These are phyloP conservation scores for Sindora glabra DNA, from an alignment of 306 rosid species.

Conservation along the genomic window DNA sequence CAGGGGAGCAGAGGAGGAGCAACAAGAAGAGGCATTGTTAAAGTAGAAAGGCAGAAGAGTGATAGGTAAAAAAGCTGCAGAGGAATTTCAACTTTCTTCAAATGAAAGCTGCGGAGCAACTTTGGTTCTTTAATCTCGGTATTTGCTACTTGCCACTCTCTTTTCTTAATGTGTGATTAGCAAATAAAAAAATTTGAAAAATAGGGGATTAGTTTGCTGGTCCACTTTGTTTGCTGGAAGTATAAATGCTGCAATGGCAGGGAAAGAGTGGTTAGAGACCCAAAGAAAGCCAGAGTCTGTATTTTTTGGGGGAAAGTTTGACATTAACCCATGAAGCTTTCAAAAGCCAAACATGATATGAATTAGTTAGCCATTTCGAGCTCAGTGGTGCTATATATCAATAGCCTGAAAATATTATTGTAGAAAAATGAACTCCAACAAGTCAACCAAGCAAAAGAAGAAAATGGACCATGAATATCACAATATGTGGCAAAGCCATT, in stretches of 20 bases:
- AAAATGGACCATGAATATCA: no score
- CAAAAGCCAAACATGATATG: no score
- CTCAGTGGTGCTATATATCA: no score
- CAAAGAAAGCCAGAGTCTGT: neutral
- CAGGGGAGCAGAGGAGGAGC: slow-evolving; percentile 17
- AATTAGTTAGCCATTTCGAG: no score
- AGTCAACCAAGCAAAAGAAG: no score
- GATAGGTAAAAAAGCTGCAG: slow-evolving; percentile 17
- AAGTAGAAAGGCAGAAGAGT: neutral
- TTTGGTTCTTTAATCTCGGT: slow-evolving; percentile 11
- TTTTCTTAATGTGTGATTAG: slow-evolving; percentile 15
- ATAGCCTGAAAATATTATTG: no score
- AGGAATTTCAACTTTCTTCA: slow-evolving; percentile 13
- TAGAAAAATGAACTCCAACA: no score
- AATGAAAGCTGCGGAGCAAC: slow-evolving; percentile 17
- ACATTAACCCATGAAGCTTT: neutral
- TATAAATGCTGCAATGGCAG: slow-evolving; percentile 14
- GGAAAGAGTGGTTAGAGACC: slow-evolving; percentile 10
- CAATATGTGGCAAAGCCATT: no score
- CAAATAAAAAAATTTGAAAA: slow-evolving; percentile 8
- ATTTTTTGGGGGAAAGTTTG: neutral
- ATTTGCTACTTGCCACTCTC: slow-evolving; percentile 13
- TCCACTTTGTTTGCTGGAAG: slow-evolving; percentile 6
- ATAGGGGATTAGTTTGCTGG: slow-evolving; percentile 3
- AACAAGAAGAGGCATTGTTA: slow-evolving; percentile 23